Conservation (phyloP, 2,329 filamentous ascomycete genomes). For the Xylariaceae sp. region DNA sequence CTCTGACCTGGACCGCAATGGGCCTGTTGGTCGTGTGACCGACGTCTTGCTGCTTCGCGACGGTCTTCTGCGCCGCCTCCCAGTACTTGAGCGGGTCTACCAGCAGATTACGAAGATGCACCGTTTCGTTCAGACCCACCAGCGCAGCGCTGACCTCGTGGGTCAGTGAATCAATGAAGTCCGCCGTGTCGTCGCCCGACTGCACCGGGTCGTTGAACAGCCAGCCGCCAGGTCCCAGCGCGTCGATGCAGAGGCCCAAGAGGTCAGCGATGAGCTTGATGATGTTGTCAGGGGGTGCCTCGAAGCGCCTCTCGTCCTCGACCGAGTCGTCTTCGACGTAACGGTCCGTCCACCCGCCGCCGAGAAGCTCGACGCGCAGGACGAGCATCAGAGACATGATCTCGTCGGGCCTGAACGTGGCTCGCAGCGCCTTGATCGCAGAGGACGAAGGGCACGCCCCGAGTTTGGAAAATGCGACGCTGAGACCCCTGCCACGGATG, state of each 20-base stretch:
- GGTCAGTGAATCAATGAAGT: constrained; percentile 60
- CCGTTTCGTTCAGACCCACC: constrained; percentile 65
- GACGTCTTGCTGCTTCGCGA: constrained; percentile 13
- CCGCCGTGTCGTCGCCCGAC: constrained; percentile 50
- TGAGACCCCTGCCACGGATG: constrained; percentile 58
- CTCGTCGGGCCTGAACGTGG: constrained; percentile 59
- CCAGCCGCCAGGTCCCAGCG: constrained; percentile 70
- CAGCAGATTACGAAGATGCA: constrained; percentile 58
- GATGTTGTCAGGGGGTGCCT: constrained; percentile 57
- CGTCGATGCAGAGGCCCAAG: constrained; percentile 67
- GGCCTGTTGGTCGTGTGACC: constrained; percentile 38
- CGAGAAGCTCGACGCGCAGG: constrained; percentile 65
- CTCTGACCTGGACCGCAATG: constrained; percentile 40
- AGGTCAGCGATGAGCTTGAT: constrained; percentile 68
- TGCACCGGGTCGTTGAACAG: constrained; percentile 55
- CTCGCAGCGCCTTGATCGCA: constrained; percentile 59
- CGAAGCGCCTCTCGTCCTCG: constrained; percentile 40
- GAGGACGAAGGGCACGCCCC: constrained; percentile 56
- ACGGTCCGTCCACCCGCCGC: constrained; percentile 69
- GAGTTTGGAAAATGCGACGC: constrained; percentile 63
- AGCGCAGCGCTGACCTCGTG: constrained; percentile 66
- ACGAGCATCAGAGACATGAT: constrained; percentile 67
- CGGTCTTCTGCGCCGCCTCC: constrained; percentile 29
- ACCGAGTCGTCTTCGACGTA: constrained; percentile 57
- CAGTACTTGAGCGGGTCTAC: constrained; percentile 62